These are phyloP conservation scores for Nemania diffusa DNA, from an alignment of 2,329 filamentous ascomycete genomes.

Conservation along the genomic window DNA sequence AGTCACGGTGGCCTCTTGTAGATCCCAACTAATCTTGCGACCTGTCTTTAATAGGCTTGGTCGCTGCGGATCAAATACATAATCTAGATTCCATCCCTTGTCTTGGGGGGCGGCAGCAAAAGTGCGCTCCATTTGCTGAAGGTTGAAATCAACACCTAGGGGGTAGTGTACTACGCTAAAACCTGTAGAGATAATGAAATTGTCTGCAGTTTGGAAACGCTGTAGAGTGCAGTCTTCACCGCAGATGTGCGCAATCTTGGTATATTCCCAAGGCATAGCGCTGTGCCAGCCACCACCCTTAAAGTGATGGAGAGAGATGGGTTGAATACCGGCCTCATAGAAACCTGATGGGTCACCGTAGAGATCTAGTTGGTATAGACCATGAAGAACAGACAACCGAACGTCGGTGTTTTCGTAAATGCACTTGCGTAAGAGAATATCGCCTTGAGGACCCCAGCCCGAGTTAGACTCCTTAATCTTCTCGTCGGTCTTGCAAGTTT, in stretches of 20 bases:
- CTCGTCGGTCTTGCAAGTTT: slow-evolving; percentile 58
- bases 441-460: slow-evolving; percentile 69
- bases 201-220: slow-evolving; percentile 64
- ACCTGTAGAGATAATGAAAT: slow-evolving; percentile 67
- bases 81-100: slow-evolving; percentile 63
- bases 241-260: slow-evolving; percentile 67
- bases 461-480: slow-evolving; percentile 66
- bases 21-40: slow-evolving; percentile 64
- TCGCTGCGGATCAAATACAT: slow-evolving; percentile 61
- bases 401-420: slow-evolving; percentile 71
- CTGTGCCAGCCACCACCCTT: slow-evolving; percentile 68
- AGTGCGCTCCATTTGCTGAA: slow-evolving; percentile 63
- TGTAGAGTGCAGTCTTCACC: slow-evolving; percentile 70
- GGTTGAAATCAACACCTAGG: slow-evolving; percentile 60
- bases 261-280: slow-evolving; percentile 65
- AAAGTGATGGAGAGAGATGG: slow-evolving; percentile 72
- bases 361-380: slow-evolving; percentile 71
- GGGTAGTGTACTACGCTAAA: slow-evolving; percentile 70
- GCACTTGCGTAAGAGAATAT: slow-evolving; percentile 70
- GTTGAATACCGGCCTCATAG: slow-evolving; percentile 70
- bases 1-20: slow-evolving; percentile 60
- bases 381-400: slow-evolving; percentile 65
- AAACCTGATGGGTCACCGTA: slow-evolving; percentile 70
- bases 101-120: slow-evolving; percentile 61
- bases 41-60: slow-evolving; percentile 60